phyloP scores from a whole-genome alignment of 306 rosid species.

The Hippophae tibetana region DNA sequence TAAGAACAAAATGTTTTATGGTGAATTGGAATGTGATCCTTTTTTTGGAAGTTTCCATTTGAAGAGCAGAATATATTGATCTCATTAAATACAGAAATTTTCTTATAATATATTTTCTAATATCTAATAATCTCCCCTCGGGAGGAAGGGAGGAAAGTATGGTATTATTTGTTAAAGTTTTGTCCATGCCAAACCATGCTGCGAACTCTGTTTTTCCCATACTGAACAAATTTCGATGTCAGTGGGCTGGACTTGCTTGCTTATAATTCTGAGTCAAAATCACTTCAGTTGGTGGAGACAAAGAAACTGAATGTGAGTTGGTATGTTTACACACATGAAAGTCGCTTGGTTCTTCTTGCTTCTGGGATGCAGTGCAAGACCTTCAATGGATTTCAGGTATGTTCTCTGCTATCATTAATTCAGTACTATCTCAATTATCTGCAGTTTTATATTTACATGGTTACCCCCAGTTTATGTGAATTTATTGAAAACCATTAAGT shows the following conservation, averaged over 20 bases:
- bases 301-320: slow-evolving; percentile 81
- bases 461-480: too few species aligned
- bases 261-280: slow-evolving; percentile 53
- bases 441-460: too few species aligned
- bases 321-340: slow-evolving; percentile 92
- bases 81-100: too few species aligned
- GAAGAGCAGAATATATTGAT: too few species aligned
- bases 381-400: slow-evolving; percentile 93
- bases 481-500: neutral
- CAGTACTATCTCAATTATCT: too few species aligned
- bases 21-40: too few species aligned
- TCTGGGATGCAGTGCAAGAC: slow-evolving; percentile 97
- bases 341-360: slow-evolving; percentile 96
- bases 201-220: neutral
- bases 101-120: neutral
- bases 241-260: slow-evolving; percentile 92
- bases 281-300: slow-evolving; percentile 72
- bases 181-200: neutral
- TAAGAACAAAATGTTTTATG: too few species aligned
- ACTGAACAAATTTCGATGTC: slow-evolving; percentile 26
- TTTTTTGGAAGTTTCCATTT: too few species aligned
- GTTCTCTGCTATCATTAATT: slow-evolving; percentile 9
- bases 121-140: neutral
- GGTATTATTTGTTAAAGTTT: neutral
- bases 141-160: neutral